phyloP scores from a whole-genome alignment of 1,139 yeast genomes.

The Suhomyces kunorum region DNA sequence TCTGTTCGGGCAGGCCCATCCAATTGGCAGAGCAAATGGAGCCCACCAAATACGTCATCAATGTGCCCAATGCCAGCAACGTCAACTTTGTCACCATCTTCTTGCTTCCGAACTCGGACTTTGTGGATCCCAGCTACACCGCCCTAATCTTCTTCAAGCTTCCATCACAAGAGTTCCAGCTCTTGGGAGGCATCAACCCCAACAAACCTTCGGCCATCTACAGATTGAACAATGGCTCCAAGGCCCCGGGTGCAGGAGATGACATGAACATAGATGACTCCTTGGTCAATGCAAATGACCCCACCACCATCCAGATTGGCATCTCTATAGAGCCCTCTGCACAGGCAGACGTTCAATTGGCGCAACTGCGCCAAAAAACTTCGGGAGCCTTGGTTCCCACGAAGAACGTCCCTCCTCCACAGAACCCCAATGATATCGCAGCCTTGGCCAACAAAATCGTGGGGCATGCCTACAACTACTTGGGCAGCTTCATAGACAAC shows the following conservation, averaged over 20 bases:
- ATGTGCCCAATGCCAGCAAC: slow-evolving; percentile 59
- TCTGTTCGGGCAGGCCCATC: slow-evolving; percentile 58
- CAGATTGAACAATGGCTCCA: slow-evolving; percentile 58
- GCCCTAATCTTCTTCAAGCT: slow-evolving; percentile 89
- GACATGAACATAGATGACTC: slow-evolving; percentile 22
- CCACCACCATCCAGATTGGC: slow-evolving; percentile 62
- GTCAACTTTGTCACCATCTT: slow-evolving; percentile 76
- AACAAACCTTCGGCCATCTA: slow-evolving; percentile 90
- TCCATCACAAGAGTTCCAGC: slow-evolving; percentile 68
- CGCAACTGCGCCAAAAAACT: slow-evolving; percentile 33
- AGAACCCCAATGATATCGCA: slow-evolving; percentile 35
- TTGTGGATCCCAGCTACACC: slow-evolving; percentile 66
- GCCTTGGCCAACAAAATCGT: slow-evolving; percentile 83
- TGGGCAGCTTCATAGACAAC: slow-evolving; percentile 79
- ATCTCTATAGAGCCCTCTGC: slow-evolving; percentile 80
- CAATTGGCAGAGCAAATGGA: slow-evolving; percentile 64
- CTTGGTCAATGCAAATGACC: slow-evolving; percentile 20
- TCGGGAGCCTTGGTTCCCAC: slow-evolving; percentile 12
- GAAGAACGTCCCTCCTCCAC: slow-evolving; percentile 14
- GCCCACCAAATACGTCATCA: slow-evolving; percentile 60
- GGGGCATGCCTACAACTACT: slow-evolving; percentile 84
- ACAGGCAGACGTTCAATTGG: slow-evolving; percentile 56
- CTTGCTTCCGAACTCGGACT: slow-evolving; percentile 64
- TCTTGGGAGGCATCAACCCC: slow-evolving; percentile 75
- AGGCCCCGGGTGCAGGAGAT: slow-evolving; percentile 39